These are phyloP conservation scores for Patellifolia procumbens DNA, from an alignment of 179 eudicot species.

Conservation along the genomic window DNA sequence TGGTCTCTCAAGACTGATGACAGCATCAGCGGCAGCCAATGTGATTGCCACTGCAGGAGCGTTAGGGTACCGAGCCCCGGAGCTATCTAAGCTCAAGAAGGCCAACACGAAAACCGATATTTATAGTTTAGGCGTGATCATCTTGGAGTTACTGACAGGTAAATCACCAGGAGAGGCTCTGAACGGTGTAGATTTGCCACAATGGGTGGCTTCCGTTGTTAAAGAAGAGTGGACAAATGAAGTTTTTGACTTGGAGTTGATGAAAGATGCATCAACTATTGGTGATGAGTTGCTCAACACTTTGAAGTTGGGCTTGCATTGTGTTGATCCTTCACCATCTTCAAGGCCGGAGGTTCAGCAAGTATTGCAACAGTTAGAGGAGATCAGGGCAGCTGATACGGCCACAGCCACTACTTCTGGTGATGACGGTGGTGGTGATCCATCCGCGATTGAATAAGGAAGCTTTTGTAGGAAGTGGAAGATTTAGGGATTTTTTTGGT, in stretches of 20 bases:
- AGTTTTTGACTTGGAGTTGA: conserved; percentile 86
- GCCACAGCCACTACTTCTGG: conserved; percentile 42
- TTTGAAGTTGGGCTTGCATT: conserved; percentile 80
- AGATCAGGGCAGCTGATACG: conserved; percentile 43
- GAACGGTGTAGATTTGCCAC: conserved; percentile 83
- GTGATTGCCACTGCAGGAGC: conserved; percentile 87
- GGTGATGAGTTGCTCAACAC: conserved; percentile 85
- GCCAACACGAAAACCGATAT: conserved; percentile 79
- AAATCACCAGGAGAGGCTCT: conserved; percentile 84
- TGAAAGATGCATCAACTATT: conserved; percentile 61
- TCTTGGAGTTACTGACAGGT: conserved; percentile 83
- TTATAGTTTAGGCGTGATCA: conserved; percentile 86
- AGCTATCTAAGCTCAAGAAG: conserved; percentile 77
- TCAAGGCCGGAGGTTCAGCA: conserved; percentile 78
- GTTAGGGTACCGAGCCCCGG: conserved; percentile 88
- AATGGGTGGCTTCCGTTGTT: conserved; percentile 92
- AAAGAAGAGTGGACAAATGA: conserved; percentile 97
- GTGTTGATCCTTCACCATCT: conserved; percentile 81
- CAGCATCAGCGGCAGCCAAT: conserved; percentile 63
- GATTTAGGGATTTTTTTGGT: conserved; percentile 11
- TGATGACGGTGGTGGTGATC: conserved; percentile 49
- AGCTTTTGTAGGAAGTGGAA: neutral
- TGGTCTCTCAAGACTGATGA: conserved; percentile 81
- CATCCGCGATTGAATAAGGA: conserved; percentile 45
- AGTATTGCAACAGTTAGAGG: conserved; percentile 74